These are phyloP conservation scores for Nemania sp. DNA, from an alignment of 2,329 filamentous ascomycete genomes.

Conservation along the genomic window DNA sequence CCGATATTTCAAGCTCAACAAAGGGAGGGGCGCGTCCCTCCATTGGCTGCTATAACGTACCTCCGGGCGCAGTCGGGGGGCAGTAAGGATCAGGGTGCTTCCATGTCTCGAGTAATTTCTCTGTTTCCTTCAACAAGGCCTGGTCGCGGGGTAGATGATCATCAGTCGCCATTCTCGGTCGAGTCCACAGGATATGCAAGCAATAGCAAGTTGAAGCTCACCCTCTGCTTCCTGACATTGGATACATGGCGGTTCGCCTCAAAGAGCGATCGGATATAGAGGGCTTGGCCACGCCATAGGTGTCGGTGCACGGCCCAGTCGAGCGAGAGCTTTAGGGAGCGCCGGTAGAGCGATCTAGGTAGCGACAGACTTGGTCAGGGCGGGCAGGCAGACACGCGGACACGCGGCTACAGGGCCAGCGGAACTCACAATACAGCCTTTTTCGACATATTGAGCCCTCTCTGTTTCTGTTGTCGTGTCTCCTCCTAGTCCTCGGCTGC, in stretches of 20 bases:
- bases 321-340: constrained; percentile 87
- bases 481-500: not conserved
- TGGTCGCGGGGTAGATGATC: constrained; percentile 45
- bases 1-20: not conserved
- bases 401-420: constrained; percentile 1
- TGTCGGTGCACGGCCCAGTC: constrained; percentile 95
- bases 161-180: constrained; percentile 14
- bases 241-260: constrained; percentile 87
- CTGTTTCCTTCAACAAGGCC: constrained; percentile 85
- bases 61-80: constrained; percentile 89
- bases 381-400: not conserved
- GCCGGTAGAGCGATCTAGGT: constrained; percentile 78
- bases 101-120: constrained; percentile 87
- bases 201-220: constrained; percentile 45
- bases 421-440: constrained; percentile 56
- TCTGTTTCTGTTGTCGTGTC: constrained; percentile 16
- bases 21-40: not conserved
- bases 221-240: constrained; percentile 84
- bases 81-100: constrained; percentile 96
- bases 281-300: constrained; percentile 91
- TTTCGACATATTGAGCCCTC: constrained; percentile 47
- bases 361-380: constrained; percentile 25
- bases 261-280: constrained; percentile 94
- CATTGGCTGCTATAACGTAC: constrained; percentile 53
- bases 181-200: not conserved